Evolutionary conservation across 2,329 filamentous ascomycete species (phyloP).

Genomic region (Chaetothyriales sp.): DNA sequence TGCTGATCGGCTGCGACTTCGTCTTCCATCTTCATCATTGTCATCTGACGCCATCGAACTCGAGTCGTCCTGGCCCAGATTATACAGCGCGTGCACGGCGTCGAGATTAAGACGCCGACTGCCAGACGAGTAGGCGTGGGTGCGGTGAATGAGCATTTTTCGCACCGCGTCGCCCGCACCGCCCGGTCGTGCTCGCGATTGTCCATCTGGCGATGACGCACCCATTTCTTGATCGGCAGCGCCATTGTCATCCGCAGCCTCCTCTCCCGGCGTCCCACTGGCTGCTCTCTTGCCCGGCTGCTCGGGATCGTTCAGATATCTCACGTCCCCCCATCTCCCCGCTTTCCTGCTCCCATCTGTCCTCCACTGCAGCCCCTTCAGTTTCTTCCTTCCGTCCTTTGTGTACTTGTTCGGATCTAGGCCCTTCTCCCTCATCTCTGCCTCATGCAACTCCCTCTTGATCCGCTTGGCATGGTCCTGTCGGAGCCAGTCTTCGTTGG

Average conservation of each 20-base stretch:
- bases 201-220: background rate
- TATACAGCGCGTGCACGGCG: slow-evolving; percentile 3
- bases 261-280: slow-evolving; percentile 40
- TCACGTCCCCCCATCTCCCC: slow-evolving; percentile 34
- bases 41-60: background rate
- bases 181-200: slow-evolving; percentile 1
- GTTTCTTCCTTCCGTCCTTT: slow-evolving; percentile 16
- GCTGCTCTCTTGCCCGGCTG: background rate
- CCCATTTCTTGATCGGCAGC: background rate
- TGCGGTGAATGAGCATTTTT: slow-evolving; percentile 17
- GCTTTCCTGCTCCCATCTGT: slow-evolving; percentile 32
- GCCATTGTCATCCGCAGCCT: slow-evolving; percentile 21
- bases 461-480: slow-evolving; percentile 74
- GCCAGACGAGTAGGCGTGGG: slow-evolving; percentile 6
- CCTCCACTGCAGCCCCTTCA: slow-evolving; percentile 29
- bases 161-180: slow-evolving; percentile 14
- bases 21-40: background rate
- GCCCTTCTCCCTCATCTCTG: slow-evolving; percentile 29
- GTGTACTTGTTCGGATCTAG: slow-evolving; percentile 19
- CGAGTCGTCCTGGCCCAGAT: slow-evolving; percentile 3
- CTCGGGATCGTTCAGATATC: slow-evolving; percentile 38
- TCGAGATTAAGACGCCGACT: slow-evolving; percentile 16
- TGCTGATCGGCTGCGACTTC: background rate
- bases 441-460: slow-evolving; percentile 51
- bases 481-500: slow-evolving; percentile 88